Base-by-base conservation (phyloP, 371 early-diverging fungal genomes). In the Lichtheimia ramosa region DNA sequence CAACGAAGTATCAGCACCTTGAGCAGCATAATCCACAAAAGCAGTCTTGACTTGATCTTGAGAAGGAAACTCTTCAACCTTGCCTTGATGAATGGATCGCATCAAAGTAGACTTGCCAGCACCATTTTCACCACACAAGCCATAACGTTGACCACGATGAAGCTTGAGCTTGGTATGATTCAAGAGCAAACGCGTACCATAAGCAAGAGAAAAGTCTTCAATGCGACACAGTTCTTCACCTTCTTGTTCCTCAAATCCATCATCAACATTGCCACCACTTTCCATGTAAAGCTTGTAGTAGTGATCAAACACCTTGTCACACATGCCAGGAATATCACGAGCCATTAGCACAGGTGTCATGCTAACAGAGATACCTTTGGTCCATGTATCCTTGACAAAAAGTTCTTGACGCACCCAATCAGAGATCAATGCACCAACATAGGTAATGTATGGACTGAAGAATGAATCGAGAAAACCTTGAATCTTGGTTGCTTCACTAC, bases 41-140 rank as follows among this genome's bases (percentile, higher is more conserved):
- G 86, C 87, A 12, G 86, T 86, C 21, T 83, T 81, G 53, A 88
- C 85, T 56, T 83, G 70, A 60, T 89, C 90, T 49, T 83, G 75
- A 52, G 84, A 77, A 5, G 91, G 92, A 78, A 93, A 92, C 5
- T 86, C 87, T 57, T 89, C 91, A 15, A 90, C 79, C 66, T 89
- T 84, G 27, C 88, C 89, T 59, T 78, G 68, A 43, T 90, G 75
- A 49, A 93, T 87, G 28, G 93, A 85, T 49, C 90, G 84, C 87
- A 95, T 84, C 51, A 97, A 80, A 3, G 98, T 96, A 56, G 92
- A 91, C 73, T 98, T 96, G 63, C 94, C 93, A 43, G 92, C 92
- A 82, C 95, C 95, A 73, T 95, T 95, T 49, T 90, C 89, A 49
- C 95, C 95, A 68, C 90, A 90, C 14, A 92, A 71, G 73, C 91